Evolutionary conservation across 768 basidiomycete species (phyloP).

Genomic region (Rhodotorula taiwanensis): DNA sequence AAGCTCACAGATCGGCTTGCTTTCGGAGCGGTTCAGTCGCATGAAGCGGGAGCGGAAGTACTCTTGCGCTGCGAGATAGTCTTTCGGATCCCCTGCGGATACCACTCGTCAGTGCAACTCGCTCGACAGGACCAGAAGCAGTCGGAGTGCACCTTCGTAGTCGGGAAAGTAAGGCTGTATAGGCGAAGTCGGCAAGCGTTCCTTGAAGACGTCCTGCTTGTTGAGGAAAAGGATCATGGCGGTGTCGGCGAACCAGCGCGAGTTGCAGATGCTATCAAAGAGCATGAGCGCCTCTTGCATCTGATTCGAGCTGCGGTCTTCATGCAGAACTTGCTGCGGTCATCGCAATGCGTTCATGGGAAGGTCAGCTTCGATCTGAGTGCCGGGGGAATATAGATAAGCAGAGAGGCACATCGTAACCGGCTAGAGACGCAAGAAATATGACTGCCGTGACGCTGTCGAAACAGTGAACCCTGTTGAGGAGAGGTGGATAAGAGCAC

Average conservation of each 20-base stretch:
- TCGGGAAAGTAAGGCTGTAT: slow-evolving; percentile 49
- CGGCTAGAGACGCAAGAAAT: slow-evolving; percentile 82
- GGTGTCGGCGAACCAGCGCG: slow-evolving; percentile 59
- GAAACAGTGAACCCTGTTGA: slow-evolving; percentile 61
- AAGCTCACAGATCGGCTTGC: slow-evolving; percentile 37
- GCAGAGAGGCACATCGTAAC: slow-evolving; percentile 71
- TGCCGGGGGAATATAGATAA: slow-evolving; percentile 52
- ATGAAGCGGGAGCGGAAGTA: slow-evolving; percentile 73
- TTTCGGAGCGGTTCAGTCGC: slow-evolving; percentile 77
- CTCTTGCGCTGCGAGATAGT: slow-evolving; percentile 81
- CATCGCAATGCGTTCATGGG: neutral
- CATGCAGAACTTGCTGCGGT: slow-evolving; percentile 30
- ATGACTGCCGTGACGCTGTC: slow-evolving; percentile 79
- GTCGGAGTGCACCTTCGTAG: slow-evolving; percentile 37
- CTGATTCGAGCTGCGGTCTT: slow-evolving; percentile 56
- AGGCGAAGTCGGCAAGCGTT: slow-evolving; percentile 55
- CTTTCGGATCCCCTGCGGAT: slow-evolving; percentile 57
- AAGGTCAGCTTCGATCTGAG: neutral
- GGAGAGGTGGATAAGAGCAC: neutral
- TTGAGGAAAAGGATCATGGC: slow-evolving; percentile 56
- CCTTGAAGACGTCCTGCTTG: slow-evolving; percentile 64
- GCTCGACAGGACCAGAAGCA: slow-evolving; percentile 1
- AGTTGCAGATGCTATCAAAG: slow-evolving; percentile 71
- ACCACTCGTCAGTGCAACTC: neutral
- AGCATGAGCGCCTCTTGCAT: slow-evolving; percentile 68